These are phyloP conservation scores for Poa annua DNA, from an alignment of 176 grass and related monocot species.

Conservation along the genomic window DNA sequence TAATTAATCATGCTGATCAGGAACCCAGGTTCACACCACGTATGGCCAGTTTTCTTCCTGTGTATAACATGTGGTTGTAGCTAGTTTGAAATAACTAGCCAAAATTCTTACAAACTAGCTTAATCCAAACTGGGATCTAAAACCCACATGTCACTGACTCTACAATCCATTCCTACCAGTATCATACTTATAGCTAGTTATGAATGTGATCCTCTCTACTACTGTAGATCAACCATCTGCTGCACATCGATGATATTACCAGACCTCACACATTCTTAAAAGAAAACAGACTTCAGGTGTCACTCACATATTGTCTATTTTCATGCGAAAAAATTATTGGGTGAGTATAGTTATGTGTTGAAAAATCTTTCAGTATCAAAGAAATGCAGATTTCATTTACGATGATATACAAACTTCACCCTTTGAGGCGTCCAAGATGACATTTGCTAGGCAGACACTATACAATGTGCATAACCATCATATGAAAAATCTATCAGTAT, in stretches of 20 bases:
- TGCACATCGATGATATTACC: not conserved
- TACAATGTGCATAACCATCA: not conserved
- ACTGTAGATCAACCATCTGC: not conserved
- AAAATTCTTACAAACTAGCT: not conserved
- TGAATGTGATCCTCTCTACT: slow-evolving; percentile 3
- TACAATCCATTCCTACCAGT: not conserved
- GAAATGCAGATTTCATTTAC: slow-evolving; percentile 10
- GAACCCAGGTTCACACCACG: not conserved
- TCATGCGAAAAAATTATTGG: not conserved
- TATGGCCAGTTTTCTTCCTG: not conserved
- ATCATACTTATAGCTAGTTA: not conserved
- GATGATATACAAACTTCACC: not conserved
- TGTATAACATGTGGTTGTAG: too few relatives aligned
- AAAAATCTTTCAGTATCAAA: not conserved
- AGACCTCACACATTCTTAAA: too few relatives aligned
- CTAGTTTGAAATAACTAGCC: too few relatives aligned
- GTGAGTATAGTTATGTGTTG: not conserved
- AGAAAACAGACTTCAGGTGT: not conserved
- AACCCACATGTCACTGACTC: not conserved
- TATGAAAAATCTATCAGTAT: too few relatives aligned
- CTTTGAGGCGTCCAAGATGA: not conserved
- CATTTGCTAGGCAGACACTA: slow-evolving; percentile 17
- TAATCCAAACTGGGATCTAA: not conserved
- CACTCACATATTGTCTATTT: not conserved
- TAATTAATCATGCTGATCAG: not conserved